These are phyloP conservation scores for Seiridium cupressi DNA, from an alignment of 2,329 filamentous ascomycete species.

Conservation along the genomic window DNA sequence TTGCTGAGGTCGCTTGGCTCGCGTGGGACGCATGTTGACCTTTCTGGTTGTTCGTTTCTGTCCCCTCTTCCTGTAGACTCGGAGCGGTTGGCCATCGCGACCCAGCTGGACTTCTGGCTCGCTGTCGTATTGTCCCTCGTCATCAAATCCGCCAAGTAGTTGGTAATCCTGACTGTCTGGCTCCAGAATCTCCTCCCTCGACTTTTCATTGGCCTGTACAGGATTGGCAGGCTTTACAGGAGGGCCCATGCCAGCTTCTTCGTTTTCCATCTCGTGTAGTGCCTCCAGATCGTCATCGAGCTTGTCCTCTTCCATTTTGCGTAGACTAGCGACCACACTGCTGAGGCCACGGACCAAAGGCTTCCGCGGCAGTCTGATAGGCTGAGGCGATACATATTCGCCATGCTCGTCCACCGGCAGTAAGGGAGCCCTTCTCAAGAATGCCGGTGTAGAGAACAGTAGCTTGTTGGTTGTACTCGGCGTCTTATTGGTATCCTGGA, in stretches of 20 bases:
- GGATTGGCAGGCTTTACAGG: conserved; percentile 16
- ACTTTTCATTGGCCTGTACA: conserved; percentile 18
- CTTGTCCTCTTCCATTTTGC: conserved; percentile 66
- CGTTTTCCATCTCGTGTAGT: conserved; percentile 69
- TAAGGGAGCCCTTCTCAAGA: conserved; percentile 56
- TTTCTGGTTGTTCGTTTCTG: conserved; percentile 74
- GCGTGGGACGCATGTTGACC: conserved; percentile 60
- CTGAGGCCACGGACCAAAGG: conserved; percentile 69
- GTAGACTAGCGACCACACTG: conserved; percentile 68
- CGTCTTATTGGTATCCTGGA: conserved; percentile 36
- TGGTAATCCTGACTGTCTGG: conserved; percentile 42
- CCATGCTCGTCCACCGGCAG: conserved; percentile 56
- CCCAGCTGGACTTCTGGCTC: conserved; percentile 48
- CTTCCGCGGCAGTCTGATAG: conserved; percentile 54
- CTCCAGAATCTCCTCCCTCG: conserved; percentile 33
- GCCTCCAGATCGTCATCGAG: conserved; percentile 74
- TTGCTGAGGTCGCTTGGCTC: conserved; percentile 43
- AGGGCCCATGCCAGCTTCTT: conserved; percentile 29
- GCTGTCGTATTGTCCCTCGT: conserved; percentile 58
- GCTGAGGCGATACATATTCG: conserved; percentile 45
- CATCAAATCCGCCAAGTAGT: conserved; percentile 61
- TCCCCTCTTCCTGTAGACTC: conserved; percentile 78
- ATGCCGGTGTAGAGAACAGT: conserved; percentile 68
- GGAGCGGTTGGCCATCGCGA: conserved; percentile 57
- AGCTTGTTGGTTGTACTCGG: conserved; percentile 53